Base-by-base conservation (phyloP, 2,329 filamentous ascomycete species). In the Rhinocladiella similis region DNA sequence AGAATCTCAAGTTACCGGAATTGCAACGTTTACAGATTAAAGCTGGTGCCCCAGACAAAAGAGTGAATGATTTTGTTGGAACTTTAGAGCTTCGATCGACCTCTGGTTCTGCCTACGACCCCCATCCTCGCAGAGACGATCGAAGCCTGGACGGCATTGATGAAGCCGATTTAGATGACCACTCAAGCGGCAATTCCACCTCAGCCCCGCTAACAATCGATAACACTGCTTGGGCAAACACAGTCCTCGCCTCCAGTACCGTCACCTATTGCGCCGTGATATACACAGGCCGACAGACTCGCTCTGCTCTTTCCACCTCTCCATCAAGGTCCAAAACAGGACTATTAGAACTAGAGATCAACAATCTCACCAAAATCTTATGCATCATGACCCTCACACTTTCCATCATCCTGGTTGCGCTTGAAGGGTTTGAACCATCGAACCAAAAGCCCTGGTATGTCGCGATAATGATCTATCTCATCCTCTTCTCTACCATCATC, bases 201-300 rank as follows among this genome's bases (percentile, higher is more conserved):
- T 89, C 88, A 4, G 83, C 87, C 2, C 86, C 92, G 1, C 78
- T 99, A 36, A 90, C 85, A 1, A 97, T 99, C 61, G 94, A 99
- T 73, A 97, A 99, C 69, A 97, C 94, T 6, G 94, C 95, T 9
- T 99, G 95, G 94, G 93, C 93, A 16, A 99, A 97, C 69, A 99
- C 94, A 0, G 89, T 99, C 20, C 88, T 99, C 58, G 94, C 94
- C 1, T 97, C 93, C 1, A 94, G 92, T 70, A 93, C 89, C 1
- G 89, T 84, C 3, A 94, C 94, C 0, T 80, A 96, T 56, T 93
- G 92, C 2, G 90, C 92, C 1, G 90, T 99, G 49, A 81, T 99
- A 60, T 99, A 99, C 71, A 97, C 94, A 3, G 95, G 94, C 0
- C 87, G 91, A 0, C 90, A 99, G 72, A 99, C 94, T 1, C 85